Evolutionary conservation across 2,329 filamentous ascomycete genomes (phyloP), one percentile per base, ranked within the genome.

Genomic region (Pseudopyricularia cyperi): DNA sequence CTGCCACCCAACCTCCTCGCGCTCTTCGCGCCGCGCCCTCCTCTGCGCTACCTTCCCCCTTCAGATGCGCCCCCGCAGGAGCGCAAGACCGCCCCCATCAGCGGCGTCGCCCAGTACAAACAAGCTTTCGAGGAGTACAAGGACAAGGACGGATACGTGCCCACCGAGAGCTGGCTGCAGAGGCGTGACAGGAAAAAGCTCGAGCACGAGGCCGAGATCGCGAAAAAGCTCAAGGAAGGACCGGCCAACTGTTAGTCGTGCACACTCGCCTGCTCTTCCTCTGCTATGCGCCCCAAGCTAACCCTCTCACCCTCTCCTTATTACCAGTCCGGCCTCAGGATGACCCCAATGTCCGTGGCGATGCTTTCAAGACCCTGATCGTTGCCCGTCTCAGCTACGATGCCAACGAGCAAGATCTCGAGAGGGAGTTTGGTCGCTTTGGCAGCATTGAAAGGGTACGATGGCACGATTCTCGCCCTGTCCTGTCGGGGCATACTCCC

Each of bases 301-400:
- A 50, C 48, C n/a, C n/a, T n/a, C n/a, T n/a, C 1, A n/a, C 7
- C n/a, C 37, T 26, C 4, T 26, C 22, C 9, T 24, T n/a, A 8
- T n/a, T 37, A 19, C 4, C 49, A 90, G 90, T 87, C 68, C 87
- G 91, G 57, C 91, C 93, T 7, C 71, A 74, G 24, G 83, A 93
- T 35, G 93, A 98, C 62, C 79, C 85, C 12, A 93, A 96, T 61
- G 85, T 95, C 58, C 82, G 89, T 57, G 91, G 93, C 53, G 90
- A 97, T 70, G 85, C 91, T 2, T 96, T 93, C 75, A 95, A 88
- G 70, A 98, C 93, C 14, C 75, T 98, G 50, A 94, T 98, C 62
- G 87, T 97, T 52, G 85, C 88, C 51, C 84, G 93, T 52, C 76
- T 98, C 48, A 89, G 85, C 63, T 98, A 96, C 65, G 87, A 93